Percentiles rank a stretch among this genome's conserved stretches.
These are phyloP conservation scores for Penicillium egyptiacum DNA, from an alignment of 495 filamentous ascomycete genomes.

Conservation along the genomic window DNA sequence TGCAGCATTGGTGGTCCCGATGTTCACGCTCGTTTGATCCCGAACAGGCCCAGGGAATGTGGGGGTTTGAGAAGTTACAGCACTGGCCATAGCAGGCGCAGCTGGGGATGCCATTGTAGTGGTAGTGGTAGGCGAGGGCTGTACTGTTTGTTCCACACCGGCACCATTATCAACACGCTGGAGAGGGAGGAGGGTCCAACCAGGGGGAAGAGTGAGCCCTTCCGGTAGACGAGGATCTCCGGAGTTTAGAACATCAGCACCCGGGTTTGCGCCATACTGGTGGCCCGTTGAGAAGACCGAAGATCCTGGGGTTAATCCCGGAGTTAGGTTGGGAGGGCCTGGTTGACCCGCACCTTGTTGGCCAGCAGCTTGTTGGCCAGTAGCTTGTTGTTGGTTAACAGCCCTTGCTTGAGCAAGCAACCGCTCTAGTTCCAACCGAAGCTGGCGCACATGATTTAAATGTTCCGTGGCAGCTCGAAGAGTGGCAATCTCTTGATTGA, in stretches of 20 bases:
- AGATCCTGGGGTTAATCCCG: slow-evolving; percentile 17
- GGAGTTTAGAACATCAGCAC: slow-evolving; percentile 51
- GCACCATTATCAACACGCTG: slow-evolving; percentile 45
- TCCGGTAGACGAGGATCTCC: slow-evolving; percentile 70
- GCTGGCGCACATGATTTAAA: slow-evolving; percentile 52
- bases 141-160: slow-evolving; percentile 5
- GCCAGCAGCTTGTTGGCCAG: no score
- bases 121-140: slow-evolving; percentile 15
- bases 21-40: not conserved
- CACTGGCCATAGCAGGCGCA: not conserved
- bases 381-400: slow-evolving; percentile 1
- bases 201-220: slow-evolving; percentile 69
- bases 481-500: slow-evolving; percentile 61
- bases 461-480: slow-evolving; percentile 58
- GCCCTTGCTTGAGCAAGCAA: slow-evolving; percentile 51
- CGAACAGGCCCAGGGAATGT: not conserved
- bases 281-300: slow-evolving; percentile 25
- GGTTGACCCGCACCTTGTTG: slow-evolving; percentile 8
- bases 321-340: slow-evolving; percentile 18
- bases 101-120: slow-evolving; percentile 11
- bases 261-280: slow-evolving; percentile 37
- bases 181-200: slow-evolving; percentile 74
- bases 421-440: slow-evolving; percentile 63
- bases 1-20: slow-evolving; percentile 3
- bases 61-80: not conserved